Percentiles rank a stretch among this genome's conserved stretches.
phyloP scores from a whole-genome alignment of 176 grass and related monocot genomes.

The Saccharum spontaneum region DNA sequence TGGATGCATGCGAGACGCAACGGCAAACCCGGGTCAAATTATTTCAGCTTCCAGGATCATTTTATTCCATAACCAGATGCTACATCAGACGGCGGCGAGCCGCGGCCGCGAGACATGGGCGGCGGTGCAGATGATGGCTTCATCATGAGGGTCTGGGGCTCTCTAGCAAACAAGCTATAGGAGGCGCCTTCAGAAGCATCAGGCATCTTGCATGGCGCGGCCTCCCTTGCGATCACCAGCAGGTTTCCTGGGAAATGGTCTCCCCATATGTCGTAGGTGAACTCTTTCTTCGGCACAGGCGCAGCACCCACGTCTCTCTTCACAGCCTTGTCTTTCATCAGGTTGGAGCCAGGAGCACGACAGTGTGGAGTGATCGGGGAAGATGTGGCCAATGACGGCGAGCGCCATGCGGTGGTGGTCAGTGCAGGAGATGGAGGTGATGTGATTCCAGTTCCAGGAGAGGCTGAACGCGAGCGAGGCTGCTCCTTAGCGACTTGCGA shows the following conservation, averaged over 20 bases:
- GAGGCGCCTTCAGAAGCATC: constrained; percentile 77
- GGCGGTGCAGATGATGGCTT: constrained; percentile 55
- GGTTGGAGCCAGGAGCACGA: constrained; percentile 84
- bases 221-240: constrained; percentile 54
- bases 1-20: constrained; percentile 20
- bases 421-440: constrained; percentile 20
- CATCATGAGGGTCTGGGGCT: constrained; percentile 75
- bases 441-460: constrained; percentile 41
- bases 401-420: constrained; percentile 26
- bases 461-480: constrained; percentile 30
- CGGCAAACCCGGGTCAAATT: constrained; percentile 11
- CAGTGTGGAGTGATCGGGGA: constrained; percentile 56
- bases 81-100: constrained; percentile 63
- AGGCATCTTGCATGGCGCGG: constrained; percentile 32
- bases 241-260: constrained; percentile 74
- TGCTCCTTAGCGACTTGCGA: constrained; percentile 38
- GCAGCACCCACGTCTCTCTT: constrained; percentile 45
- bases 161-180: constrained; percentile 84
- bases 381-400: constrained; percentile 33
- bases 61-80: constrained; percentile 75
- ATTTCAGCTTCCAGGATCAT: constrained; percentile 45
- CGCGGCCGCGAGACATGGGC: constrained; percentile 40
- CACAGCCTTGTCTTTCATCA: constrained; percentile 56
- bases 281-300: constrained; percentile 45
- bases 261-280: constrained; percentile 94